Evolutionary conservation across 805 yeast species (phyloP).

Genomic region (Komagataella ulmi): DNA sequence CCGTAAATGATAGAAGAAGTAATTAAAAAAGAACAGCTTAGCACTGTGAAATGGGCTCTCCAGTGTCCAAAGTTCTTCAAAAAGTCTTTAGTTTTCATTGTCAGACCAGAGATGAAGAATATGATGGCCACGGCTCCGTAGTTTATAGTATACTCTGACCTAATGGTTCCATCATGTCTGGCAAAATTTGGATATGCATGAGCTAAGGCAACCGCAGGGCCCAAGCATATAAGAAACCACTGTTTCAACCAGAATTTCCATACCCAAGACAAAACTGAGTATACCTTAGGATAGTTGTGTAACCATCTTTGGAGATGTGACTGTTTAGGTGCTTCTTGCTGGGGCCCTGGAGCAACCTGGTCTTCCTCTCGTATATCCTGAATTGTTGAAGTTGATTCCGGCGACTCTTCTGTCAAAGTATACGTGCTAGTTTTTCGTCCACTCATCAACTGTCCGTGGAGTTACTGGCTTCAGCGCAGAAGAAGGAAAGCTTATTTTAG

Average conservation of each 20-base stretch:
- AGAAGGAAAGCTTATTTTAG: not conserved
- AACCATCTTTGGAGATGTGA: not conserved
- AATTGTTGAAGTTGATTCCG: not conserved
- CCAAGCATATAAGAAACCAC: constrained; percentile 71
- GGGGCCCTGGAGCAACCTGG: not conserved
- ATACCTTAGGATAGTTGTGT: not conserved
- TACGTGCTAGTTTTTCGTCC: not conserved
- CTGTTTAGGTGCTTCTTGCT: not conserved
- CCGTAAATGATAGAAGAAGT: constrained; percentile 66
- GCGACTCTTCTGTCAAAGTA: not conserved
- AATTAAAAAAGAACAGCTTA: constrained; percentile 49
- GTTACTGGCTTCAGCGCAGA: not conserved
- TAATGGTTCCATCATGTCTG: constrained; percentile 64
- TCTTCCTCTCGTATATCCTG: not conserved
- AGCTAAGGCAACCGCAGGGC: constrained; percentile 63
- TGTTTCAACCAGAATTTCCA: constrained; percentile 16
- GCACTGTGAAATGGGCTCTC: constrained; percentile 71
- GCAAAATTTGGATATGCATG: constrained; percentile 75
- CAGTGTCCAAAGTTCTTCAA: constrained; percentile 55
- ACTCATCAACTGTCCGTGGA: not conserved
- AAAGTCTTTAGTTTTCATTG: constrained; percentile 56
- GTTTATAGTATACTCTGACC: constrained; percentile 64
- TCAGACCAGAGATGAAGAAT: constrained; percentile 63
- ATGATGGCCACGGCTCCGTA: constrained; percentile 84
- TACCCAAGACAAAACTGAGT: not conserved